Evolutionary conservation across 2,329 filamentous ascomycete genomes (phyloP), one percentile per base, ranked within the genome.

Genomic region (Pseudogymnoascus pannorum): DNA sequence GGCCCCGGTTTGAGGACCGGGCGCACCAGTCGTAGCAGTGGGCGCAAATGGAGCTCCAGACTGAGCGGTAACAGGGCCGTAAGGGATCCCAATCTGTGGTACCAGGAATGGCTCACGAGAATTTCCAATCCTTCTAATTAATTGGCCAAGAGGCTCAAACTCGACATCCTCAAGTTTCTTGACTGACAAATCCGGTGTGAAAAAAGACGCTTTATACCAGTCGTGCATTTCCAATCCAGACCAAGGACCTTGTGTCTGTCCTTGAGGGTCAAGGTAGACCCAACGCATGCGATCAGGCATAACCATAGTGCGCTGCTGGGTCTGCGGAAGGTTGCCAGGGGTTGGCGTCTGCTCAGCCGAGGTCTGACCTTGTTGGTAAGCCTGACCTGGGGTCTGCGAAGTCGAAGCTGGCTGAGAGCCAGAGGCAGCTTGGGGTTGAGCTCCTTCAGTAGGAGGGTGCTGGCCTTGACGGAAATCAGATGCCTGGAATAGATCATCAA

Each of bases 261-360:
- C 92, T 72, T 96, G 91, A 4, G 94, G 94, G 72, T 99, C 94
- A 59, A 95, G 87, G 72, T 99, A 99, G 16, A 97, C 93, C 94
- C 94, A 99, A 69, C 93, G 84, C 92, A 99, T 99, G 12, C 95
- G 84, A 73, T 99, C 94, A 2, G 94, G 94, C 94, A 99, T 97
- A 4, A 99, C 93, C 92, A 99, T 97, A 48, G 89, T 92, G 14
- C 91, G 87, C 65, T 88, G 85, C 69, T 90, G 87, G 26, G 84
- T 77, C 57, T 83, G 76, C 26, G 87, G 86, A 57, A 91, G 82
- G 66, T 92, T 87, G 24, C 57, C 31, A n/a, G 33, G 33, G 57
- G 83, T 83, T 5, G 86, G 78, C n/a, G 84, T 80, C 12, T 84
- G 79, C 20, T 82, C 79, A 12, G 67, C 72, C 20, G 69, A 67